A percentile compares a stretch with the other conserved stretches of the same genome.
Conservation (phyloP, 306 rosid species). For the Begonia fuchsioides region DNA sequence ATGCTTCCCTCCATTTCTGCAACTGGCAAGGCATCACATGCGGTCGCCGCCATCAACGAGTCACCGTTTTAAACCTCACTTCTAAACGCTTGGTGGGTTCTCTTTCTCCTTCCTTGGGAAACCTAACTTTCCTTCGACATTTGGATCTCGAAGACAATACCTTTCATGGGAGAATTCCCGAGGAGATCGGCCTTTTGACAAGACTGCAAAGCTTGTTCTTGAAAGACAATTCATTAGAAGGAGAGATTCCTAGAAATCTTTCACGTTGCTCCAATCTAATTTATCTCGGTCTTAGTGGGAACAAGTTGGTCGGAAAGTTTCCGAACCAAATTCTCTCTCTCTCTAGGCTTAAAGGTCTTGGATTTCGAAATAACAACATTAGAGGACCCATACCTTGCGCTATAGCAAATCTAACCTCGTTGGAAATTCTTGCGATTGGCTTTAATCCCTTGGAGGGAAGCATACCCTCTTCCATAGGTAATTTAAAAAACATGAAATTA, state of each 20-base stretch:
- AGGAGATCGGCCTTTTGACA: slow-evolving; percentile 25
- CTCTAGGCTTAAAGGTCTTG: slow-evolving; percentile 13
- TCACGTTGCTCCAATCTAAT: slow-evolving; percentile 15
- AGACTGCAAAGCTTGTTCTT: neutral
- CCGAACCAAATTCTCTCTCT: too few relatives aligned
- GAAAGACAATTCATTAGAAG: too few relatives aligned
- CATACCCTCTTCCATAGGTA: slow-evolving; percentile 20
- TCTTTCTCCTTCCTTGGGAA: slow-evolving; percentile 5
- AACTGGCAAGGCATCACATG: slow-evolving; percentile 9
- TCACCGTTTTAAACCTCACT: neutral
- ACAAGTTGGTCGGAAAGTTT: slow-evolving; percentile 8
- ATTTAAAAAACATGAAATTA: slow-evolving; percentile 28
- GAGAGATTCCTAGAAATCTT: too few relatives aligned
- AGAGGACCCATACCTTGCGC: slow-evolving; percentile 32
- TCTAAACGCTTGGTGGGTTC: slow-evolving; percentile 1
- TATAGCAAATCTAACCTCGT: slow-evolving; percentile 47
- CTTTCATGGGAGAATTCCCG: slow-evolving; percentile 29
- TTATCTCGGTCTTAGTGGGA: slow-evolving; percentile 14
- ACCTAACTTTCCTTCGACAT: neutral
- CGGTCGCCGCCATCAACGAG: slow-evolving; percentile 4
- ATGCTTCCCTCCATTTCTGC: slow-evolving; percentile 8
- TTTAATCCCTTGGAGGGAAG: slow-evolving; percentile 40
- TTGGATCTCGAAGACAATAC: neutral
- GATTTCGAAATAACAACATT: slow-evolving; percentile 21
- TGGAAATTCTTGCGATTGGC: slow-evolving; percentile 33